Evolutionary conservation across 1,284 basidiomycete species (phyloP).

Genomic region (Fomes fomentarius): DNA sequence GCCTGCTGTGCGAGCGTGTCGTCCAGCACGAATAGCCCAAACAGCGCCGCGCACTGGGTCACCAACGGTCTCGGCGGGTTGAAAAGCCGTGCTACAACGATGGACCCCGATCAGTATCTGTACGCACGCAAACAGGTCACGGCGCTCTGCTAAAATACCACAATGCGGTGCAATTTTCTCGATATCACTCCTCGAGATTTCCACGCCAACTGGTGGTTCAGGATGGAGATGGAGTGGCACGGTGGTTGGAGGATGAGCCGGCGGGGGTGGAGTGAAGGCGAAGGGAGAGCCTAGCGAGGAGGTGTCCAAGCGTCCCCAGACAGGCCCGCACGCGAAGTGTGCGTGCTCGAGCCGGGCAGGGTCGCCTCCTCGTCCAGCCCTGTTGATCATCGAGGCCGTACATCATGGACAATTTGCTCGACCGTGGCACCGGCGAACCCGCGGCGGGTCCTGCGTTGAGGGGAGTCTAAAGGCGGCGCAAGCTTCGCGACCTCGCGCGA

Average conservation of each 20-base stretch:
- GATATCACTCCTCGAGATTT: constrained; percentile 38
- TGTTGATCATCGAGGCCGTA: too few species aligned
- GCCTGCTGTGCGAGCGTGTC: constrained; percentile 84
- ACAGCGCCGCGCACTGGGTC: constrained; percentile 67
- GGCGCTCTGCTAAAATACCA: constrained; percentile 65
- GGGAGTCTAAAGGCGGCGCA: too few species aligned
- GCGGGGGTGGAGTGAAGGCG: neutral
- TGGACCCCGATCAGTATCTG: too few species aligned
- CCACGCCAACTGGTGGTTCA: too few species aligned
- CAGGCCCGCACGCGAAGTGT: too few species aligned
- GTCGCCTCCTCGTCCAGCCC: too few species aligned
- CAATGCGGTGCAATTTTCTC: constrained; percentile 46
- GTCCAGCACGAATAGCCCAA: constrained; percentile 74
- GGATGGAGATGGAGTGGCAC: too few species aligned
- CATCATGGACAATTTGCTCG: too few species aligned
- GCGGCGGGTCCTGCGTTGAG: too few species aligned
- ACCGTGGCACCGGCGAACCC: too few species aligned
- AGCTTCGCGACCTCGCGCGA: too few species aligned
- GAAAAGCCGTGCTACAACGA: constrained; percentile 54
- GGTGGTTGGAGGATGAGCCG: neutral
- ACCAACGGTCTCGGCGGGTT: constrained; percentile 65
- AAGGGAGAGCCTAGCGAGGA: neutral
- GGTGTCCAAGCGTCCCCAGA: neutral
- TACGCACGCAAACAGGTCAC: neutral
- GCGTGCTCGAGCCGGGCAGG: neutral